Base-by-base conservation (phyloP, 768 basidiomycete genomes). In the Termitomyces bulborhizus region DNA sequence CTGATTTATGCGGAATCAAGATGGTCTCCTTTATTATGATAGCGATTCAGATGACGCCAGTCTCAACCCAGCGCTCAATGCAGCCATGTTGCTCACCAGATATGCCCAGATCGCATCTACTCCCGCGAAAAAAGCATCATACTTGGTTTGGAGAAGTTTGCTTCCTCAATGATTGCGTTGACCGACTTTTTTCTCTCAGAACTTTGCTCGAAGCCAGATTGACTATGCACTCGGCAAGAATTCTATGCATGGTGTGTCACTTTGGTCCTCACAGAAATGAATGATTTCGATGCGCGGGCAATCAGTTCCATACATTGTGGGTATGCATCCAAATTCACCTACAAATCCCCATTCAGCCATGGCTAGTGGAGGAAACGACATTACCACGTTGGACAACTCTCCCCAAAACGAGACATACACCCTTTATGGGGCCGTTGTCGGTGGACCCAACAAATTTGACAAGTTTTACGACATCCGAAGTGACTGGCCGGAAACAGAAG, bases 401-500 rank as follows among this genome's bases (percentile, higher is more conserved):
- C 94, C 93, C 1, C 73, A 71, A 9, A 70, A 83, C 55, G 87
- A 90, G 66, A 82, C 86, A 0, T 82, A 93, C 66, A 76, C 90
- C 1, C 69, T 97, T 8, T 95, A 93, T 63, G 94, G 94, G 31
- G 93, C 86, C 24, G 82, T 94, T 27, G 80, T 96, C 13, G 95
- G 95, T 43, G 95, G 94, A 31, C 94, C 94, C 0, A 82, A 90
- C 63, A 75, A 73, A 55, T 74, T 79, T 26, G 94, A 90, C 65
- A 75, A 77, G 26, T 97, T 81, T 71, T 95, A 80, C 66, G 89
- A 97, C 64, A 85, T 93, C 57, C 83, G 95, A 39, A 85, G 80
- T 54, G 93, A 96, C 66, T 96, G 92, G 90, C 86, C 86, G 1
- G 79, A 96, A 70, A 88, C 85, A 16, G 94, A 97, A 79, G 86